A percentile compares a stretch with the other conserved stretches of the same genome.
Evolutionary conservation across 352 stramenopile species (phyloP).

Genomic region (Phytophthora cryptogea): DNA sequence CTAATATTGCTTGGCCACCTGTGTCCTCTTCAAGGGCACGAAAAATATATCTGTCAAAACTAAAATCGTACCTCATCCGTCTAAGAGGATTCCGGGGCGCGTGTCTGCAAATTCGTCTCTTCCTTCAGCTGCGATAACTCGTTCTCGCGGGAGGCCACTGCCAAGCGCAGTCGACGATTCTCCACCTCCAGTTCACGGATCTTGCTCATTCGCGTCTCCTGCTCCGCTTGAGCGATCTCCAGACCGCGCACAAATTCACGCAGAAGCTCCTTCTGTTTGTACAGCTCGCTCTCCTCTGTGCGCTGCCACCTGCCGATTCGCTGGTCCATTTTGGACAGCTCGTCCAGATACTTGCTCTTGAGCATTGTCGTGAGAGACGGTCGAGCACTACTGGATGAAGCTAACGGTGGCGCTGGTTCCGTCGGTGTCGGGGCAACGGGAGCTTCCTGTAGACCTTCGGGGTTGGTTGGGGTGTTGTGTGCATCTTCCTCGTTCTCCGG

Average conservation of each 20-base stretch:
- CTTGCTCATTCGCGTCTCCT: conserved; percentile 76
- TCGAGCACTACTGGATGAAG: conserved; percentile 20
- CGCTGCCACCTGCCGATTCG: conserved; percentile 42
- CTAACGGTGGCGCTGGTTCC: conserved; percentile 1
- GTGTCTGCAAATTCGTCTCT: conserved; percentile 3
- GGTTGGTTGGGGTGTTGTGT: conserved; percentile 9
- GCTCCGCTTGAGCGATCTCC: conserved; percentile 73
- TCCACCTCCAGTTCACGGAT: conserved; percentile 73
- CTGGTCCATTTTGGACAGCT: conserved; percentile 53
- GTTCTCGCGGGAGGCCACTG: conserved; percentile 47
- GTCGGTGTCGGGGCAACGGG: conserved; percentile 15
- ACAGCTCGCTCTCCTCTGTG: conserved; percentile 36
- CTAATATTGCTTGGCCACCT: conserved; percentile 16
- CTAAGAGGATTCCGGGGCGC: conserved; percentile 23
- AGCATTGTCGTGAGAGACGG: conserved; percentile 64
- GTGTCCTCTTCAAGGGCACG: conserved; percentile 10
- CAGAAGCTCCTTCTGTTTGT: conserved; percentile 57
- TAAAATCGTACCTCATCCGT: conserved; percentile 7
- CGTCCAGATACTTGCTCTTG: conserved; percentile 60
- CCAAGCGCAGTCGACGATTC: conserved; percentile 55
- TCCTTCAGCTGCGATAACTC: conserved; percentile 39
- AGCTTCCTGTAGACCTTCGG: conserved; percentile 12
- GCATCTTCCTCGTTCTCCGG: conserved; percentile 44
- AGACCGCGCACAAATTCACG: conserved; percentile 73
- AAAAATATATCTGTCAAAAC: conserved; percentile 24